Percentiles rank a stretch among this genome's conserved stretches.
phyloP scores from a whole-genome alignment of 2,329 filamentous ascomycete species.

The Venturia asperata region DNA sequence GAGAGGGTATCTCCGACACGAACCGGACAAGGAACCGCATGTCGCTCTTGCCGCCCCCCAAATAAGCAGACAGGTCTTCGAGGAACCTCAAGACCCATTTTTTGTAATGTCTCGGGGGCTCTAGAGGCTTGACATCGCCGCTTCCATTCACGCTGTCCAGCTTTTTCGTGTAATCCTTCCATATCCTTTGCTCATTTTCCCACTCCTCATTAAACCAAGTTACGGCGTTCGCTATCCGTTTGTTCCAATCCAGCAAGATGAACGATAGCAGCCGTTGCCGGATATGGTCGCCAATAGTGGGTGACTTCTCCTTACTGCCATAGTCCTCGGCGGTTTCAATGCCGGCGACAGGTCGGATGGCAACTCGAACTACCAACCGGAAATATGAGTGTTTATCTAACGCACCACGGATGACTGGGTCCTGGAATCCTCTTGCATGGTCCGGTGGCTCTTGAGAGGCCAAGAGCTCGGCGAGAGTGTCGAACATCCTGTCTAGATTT shows the following conservation, averaged over 20 bases:
- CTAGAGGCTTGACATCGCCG: background rate
- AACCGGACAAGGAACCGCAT: constrained; percentile 68
- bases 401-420: constrained; percentile 37
- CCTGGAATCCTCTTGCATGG: constrained; percentile 62
- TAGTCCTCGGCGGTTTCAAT: constrained; percentile 11
- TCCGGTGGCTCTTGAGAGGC: constrained; percentile 10
- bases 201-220: constrained; percentile 96
- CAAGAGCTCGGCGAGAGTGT: constrained; percentile 25
- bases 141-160: constrained; percentile 22
- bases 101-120: constrained; percentile 57
- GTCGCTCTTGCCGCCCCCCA: constrained; percentile 78
- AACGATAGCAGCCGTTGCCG: constrained; percentile 18
- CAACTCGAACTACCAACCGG: constrained; percentile 17
- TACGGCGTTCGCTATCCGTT: constrained; percentile 81
- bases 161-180: constrained; percentile 37
- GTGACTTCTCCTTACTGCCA: background rate
- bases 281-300: constrained; percentile 9
- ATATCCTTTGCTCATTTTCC: constrained; percentile 70
- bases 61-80: constrained; percentile 80
- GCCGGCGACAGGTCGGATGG: constrained; percentile 15
- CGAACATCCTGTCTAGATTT: constrained; percentile 69
- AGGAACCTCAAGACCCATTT: constrained; percentile 74
- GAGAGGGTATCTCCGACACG: constrained; percentile 78
- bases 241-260: constrained; percentile 41
- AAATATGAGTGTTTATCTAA: constrained; percentile 18